Base-by-base conservation (phyloP, 1,139 yeast genomes). In the Scheffersomyces illinoinensis region DNA sequence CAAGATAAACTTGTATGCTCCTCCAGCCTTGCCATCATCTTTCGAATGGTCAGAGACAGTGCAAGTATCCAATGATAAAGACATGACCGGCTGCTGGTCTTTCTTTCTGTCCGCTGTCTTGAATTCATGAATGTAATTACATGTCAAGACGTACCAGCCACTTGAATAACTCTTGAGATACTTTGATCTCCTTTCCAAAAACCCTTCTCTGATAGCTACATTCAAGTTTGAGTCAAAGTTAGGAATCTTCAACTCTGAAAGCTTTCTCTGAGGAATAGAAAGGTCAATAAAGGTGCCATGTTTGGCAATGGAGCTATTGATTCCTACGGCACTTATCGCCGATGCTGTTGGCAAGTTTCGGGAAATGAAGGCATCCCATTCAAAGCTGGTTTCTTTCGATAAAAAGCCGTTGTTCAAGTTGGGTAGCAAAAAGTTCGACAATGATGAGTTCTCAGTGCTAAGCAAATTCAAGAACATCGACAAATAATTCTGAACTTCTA, bases 141-240 rank as follows among this genome's bases (percentile, higher is more conserved):
- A 90, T 1, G 99, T 93, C 65, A 95, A 79, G 43, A 95, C 97
- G 71, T 93, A 96, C 87, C 91, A 95, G 5, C 96, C 97, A 65
- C 88, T 85, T 5, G 97, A 87, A 74, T 93, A 96, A 39, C 95
- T 90, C 77, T 93, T 93, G 64, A 95, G 81, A 71, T 87, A 93
- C 77, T 93, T 95, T 1, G 98, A 91, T 67, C 97, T 85, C 71
- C 98, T 85, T 73, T 95, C 99, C 64, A 95, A 79, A 64, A 81
- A 85, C 0, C 98, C 98, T 48, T 92, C 86, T 58, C 93, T 85
- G 51, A 95, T 83, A 58, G 91, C 89, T 56, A 79, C 76, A 46
- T 93, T 86, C 64, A 93, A 78, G 17, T 93, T 85, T 57, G 93
- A 90, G 66, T 84, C 82, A 71, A 87, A 90, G 68, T 89, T 83